Base-by-base conservation (phyloP, 2,329 filamentous ascomycete genomes). In the Aspergillus udagawae region DNA sequence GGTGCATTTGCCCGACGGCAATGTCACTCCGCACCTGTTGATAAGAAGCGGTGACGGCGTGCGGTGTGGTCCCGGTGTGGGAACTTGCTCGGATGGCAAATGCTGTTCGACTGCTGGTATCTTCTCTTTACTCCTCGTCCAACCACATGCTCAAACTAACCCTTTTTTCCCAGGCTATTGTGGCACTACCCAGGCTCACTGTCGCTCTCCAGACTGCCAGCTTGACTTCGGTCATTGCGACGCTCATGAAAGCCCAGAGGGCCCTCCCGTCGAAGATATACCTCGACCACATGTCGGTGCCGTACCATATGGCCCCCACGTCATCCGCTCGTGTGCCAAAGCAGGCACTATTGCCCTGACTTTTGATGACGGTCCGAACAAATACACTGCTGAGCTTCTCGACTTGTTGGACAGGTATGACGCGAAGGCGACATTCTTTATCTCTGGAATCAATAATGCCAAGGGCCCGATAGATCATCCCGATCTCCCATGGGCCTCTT, bases 341-440 rank as follows among this genome's bases (percentile, higher is more conserved):
- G 75, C 80, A 2, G 83, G 85, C 53, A 83, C 83, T 10, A 80
- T 89, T 63, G 86, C 86, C 20, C 70, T 89, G 55, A 89, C 86
- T 0, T 89, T 83, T 63, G 86, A 89, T 63, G 86, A 89, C 67
- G 86, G 86, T 1, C 86, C 86, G 23, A 83, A 82, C 61, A 71
- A 78, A 21, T 87, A 85, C 70, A 89, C 86, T 1, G 72, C 74
- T 44, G 81, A 86, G 59, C 78, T 89, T 12, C 77, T 89, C 12
- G 82, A 88, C 64, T 76, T 86, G 54, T 78, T 89, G 49, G 78
- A 80, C 58, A 76, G 74, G 27, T 86, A 87, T 66, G 75, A 80
- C 28, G 85, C 83, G 14, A 86, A 83, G 61, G 86, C 85, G 1
- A 89, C 87, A 1, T 90, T 90, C 69, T 89, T 88, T 70, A 78